Base-by-base conservation (phyloP, 1,284 basidiomycete species). In the Pseudozyma sp. region DNA sequence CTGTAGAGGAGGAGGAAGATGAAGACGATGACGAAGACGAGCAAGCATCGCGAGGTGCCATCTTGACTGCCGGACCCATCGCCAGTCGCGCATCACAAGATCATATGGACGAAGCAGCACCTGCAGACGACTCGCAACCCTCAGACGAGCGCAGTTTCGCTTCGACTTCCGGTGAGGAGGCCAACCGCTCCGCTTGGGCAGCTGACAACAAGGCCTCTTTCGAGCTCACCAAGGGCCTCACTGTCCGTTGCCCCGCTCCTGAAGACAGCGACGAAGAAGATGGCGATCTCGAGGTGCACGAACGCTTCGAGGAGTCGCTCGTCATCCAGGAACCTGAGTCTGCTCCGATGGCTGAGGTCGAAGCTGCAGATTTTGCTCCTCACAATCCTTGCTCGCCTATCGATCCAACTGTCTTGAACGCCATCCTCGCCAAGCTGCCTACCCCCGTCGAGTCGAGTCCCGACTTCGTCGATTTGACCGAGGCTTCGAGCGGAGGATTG, bases 321-420 rank as follows among this genome's bases (percentile, higher is more conserved):
- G 50, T 59, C 38, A 62, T 74, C 25, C 51, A 69, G 6, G 64
- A 74, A 11, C 47, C 52, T 5, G 38, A 52, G 6, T 3, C 18
- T 18, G 43, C 49, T 5, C n/a, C 59, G 18, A 6, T 31, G 25
- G 45, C 34, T 13, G 44, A 34, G 16, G 43, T 18, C 11, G 44
- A 18, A 34, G 31, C 21, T 3, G 56, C 18, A 16, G 40, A 42
- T 9, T 55, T 75, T 35, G n/a, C 34, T 3, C 55, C 91, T 19
- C 88, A 91, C 3, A 95, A 97, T 82, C 95, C 94, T 1, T 96
- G 94, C 87, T 92, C 94, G 85, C 94, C 95, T 0, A 91, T 91
- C 77, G 91, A 93, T 68, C 88, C 89, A 5, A 86, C 89, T 1
- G 89, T 94, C 51, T 82, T 94, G 35, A 87, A 88, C 4, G 87